Conservation (phyloP, 805 yeast species). For the Limtongia smithiae region DNA sequence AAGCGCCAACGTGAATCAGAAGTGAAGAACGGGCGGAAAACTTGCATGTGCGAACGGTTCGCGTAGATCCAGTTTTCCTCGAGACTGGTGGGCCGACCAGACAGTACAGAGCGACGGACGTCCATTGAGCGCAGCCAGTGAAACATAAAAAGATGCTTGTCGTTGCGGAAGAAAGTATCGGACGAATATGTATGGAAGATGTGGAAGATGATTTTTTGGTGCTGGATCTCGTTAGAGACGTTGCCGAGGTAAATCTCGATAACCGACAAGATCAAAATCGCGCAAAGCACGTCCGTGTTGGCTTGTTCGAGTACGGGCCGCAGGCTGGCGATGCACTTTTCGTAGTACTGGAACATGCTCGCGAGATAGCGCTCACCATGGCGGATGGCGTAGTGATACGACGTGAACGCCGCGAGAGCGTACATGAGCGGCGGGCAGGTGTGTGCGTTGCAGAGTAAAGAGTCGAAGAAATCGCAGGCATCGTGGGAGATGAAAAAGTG, state of each 20-base stretch:
- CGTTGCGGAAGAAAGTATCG: conserved; percentile 11
- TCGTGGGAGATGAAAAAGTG: conserved; percentile 24
- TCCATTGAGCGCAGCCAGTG: conserved; percentile 23
- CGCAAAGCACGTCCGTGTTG: conserved; percentile 7
- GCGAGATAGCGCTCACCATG: conserved; percentile 51
- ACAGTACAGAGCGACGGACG: conserved; percentile 14
- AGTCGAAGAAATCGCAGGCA: conserved; percentile 15
- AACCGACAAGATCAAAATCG: conserved; percentile 19
- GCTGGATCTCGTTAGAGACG: conserved; percentile 24
- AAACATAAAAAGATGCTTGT: conserved; percentile 13
- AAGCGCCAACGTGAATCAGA: conserved; percentile 2
- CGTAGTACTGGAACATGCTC: conserved; percentile 32
- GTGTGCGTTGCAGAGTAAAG: conserved; percentile 1
- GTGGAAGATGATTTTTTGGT: conserved; percentile 22
- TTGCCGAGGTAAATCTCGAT: conserved; percentile 25
- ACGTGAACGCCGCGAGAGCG: conserved; percentile 22
- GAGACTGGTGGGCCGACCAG: conserved; percentile 14
- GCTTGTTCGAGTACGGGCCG: conserved; percentile 12
- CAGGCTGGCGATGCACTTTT: conserved; percentile 9
- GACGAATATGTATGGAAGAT: conserved; percentile 10
- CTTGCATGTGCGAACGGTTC: not conserved
- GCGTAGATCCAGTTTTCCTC: conserved; percentile 2
- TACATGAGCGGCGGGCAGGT: conserved; percentile 18
- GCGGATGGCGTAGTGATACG: conserved; percentile 43
- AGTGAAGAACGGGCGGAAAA: too few species aligned